A percentile compares a stretch with the other conserved stretches of the same genome.
Conservation (phyloP, 2,329 filamentous ascomycete genomes). For the Helotiales sp. region DNA sequence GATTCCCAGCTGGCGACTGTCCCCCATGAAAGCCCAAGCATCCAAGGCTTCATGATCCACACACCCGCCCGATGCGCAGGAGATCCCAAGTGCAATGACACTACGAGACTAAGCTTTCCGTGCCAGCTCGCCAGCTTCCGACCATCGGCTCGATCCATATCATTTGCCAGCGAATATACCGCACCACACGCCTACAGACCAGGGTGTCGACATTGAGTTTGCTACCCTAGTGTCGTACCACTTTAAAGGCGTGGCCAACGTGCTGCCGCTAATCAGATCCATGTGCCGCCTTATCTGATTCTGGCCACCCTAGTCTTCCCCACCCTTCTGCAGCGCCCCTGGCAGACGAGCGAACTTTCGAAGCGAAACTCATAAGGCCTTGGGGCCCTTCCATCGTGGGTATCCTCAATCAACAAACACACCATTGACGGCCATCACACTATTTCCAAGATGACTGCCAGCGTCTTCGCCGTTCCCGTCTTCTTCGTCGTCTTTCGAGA, state of each 20-base stretch:
- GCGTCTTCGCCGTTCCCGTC: slow-evolving; percentile 74
- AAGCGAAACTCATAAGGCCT: background rate
- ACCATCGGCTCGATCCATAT: slow-evolving; percentile 8
- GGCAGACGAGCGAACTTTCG: background rate
- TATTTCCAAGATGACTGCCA: slow-evolving; percentile 51
- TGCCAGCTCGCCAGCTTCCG: too few species aligned
- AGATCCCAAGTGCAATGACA: background rate
- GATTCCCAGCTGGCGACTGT: too few species aligned
- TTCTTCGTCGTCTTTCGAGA: slow-evolving; percentile 93
- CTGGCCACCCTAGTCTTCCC: background rate
- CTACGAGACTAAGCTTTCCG: background rate
- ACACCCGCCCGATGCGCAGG: too few species aligned
- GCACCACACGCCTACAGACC: background rate
- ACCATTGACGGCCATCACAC: background rate
- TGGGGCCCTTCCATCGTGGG: background rate
- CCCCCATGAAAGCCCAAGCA: too few species aligned
- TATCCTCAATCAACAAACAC: background rate
- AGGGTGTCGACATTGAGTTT: background rate
- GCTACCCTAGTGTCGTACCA: background rate
- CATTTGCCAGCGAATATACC: slow-evolving; percentile 3
- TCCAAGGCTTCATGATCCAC: too few species aligned
- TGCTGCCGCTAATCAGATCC: slow-evolving; percentile 19
- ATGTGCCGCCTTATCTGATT: slow-evolving; percentile 19
- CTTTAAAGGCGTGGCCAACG: background rate
- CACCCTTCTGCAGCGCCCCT: background rate